These are phyloP conservation scores for Quercus dentata DNA, from an alignment of 306 rosid genomes.

Conservation along the genomic window DNA sequence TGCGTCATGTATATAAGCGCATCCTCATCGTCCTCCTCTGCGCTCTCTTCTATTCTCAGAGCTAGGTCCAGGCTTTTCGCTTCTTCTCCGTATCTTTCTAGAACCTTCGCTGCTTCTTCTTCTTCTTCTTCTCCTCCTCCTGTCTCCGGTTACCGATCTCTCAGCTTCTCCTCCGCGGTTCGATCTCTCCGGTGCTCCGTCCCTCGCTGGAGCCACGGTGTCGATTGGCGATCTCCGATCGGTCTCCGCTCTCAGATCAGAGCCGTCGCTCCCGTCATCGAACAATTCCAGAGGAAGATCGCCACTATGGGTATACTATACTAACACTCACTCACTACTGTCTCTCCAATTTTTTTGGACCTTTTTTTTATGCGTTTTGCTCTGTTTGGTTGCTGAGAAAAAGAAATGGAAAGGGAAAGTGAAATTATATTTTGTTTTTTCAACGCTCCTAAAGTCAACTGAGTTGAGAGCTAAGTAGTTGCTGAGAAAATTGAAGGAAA, in stretches of 20 bases:
- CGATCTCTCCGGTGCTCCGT: conserved; percentile 25
- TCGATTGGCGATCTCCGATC: conserved; percentile 47
- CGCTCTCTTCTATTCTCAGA: conserved; percentile 49
- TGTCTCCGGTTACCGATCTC: conserved; percentile 19
- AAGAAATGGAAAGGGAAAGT: not conserved
- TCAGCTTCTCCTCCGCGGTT: conserved; percentile 29
- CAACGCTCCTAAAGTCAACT: not conserved
- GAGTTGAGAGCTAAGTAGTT: not conserved
- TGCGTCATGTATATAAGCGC: conserved; percentile 44
- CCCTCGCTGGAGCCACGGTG: conserved; percentile 63
- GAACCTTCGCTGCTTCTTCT: conserved; percentile 22
- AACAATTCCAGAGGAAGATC: conserved; percentile 47
- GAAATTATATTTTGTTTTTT: not conserved
- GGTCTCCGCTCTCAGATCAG: conserved; percentile 59
- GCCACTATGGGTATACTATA: conserved; percentile 51
- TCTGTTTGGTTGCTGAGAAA: conserved; percentile 1
- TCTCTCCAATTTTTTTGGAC: not conserved
- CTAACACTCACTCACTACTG: not conserved
- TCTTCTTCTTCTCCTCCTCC: not conserved
- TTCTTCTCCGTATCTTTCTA: conserved; percentile 14
- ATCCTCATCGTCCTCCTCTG: conserved; percentile 37
- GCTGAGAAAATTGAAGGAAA: not conserved
- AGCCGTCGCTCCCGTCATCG: conserved; percentile 50
- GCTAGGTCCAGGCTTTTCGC: conserved; percentile 40
- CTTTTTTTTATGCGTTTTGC: not conserved